Base-by-base conservation (phyloP, 257 asterid genomes). In the Ocimum tenuiflorum region DNA sequence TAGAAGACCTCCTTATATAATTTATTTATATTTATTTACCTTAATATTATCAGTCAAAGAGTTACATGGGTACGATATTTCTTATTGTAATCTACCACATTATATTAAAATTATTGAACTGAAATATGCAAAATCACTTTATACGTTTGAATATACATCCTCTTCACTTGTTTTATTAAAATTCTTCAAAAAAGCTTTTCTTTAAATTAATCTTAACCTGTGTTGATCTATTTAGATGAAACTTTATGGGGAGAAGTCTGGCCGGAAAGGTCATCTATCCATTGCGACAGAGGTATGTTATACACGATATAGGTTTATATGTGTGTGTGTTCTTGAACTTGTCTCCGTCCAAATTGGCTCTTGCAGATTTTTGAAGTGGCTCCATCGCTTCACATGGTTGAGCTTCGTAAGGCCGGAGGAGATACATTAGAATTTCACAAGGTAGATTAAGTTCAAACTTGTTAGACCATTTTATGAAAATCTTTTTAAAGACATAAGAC, bases 371-470 rank as follows among this genome's bases (percentile, higher is more conserved):
- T 81, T 71, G 98, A 91, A 81, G 96, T 91, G 69, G 94, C 98
- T 54, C 98, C 98, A 48, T 88, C 95, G 0, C 81, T 91, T 39
- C 82, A 82, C 81, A 85, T 91, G 88, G 96, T 91, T 51, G 96
- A 91, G 84, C 83, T 91, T 77, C 94, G 96, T 54, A 91, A 91
- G 78, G 82, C 95, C 17, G 95, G 95, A 42, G 98, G 98, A 61
- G 98, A 91, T 71, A 91, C 98, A 51, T 80, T 91, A 69, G 98
- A 91, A 74, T 91, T 91, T 75, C 96, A 88, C 83, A 87, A 80
- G 95, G 98, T 88, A 70, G 1, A 18, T 39, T 27, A 27, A 2
- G 4, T 27, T 27, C 31, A 27, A 27, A 27, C 31, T 27, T 27
- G 4, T 27, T 27, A 27, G 31, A 27, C 31, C 4, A 27, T 27